A percentile compares a stretch with the other conserved stretches of the same genome.
Evolutionary conservation across 305 asterid species (phyloP).

Genomic region (Ajuga reptans): DNA sequence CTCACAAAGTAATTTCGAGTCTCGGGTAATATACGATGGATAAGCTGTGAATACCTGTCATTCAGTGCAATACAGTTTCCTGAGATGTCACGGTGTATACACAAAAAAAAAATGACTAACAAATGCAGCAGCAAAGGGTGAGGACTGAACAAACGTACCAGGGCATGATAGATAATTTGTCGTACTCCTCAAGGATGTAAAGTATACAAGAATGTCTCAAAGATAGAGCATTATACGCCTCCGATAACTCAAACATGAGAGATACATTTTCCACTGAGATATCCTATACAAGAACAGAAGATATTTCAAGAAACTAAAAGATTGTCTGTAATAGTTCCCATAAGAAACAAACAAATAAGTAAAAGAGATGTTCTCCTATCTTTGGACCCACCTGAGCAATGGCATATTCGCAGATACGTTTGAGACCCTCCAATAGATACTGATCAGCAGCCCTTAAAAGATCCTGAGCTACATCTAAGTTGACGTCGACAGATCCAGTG

Average conservation of each 20-base stretch:
- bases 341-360: too few relatives aligned
- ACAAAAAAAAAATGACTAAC: not conserved
- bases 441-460: slow-evolving; percentile 95
- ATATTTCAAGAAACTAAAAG: slow-evolving; percentile 23
- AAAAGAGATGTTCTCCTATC: not conserved
- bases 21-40: slow-evolving; percentile 70
- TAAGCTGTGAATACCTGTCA: slow-evolving; percentile 68
- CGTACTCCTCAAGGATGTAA: slow-evolving; percentile 72
- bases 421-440: slow-evolving; percentile 93
- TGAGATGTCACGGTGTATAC: not conserved
- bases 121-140: not conserved
- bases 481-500: slow-evolving; percentile 85
- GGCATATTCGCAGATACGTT: slow-evolving; percentile 82
- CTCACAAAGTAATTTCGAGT: slow-evolving; percentile 67
- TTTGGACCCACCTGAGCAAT: slow-evolving; percentile 68
- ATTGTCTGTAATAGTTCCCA: not conserved
- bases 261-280: slow-evolving; percentile 75
- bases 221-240: slow-evolving; percentile 76
- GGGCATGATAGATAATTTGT: slow-evolving; percentile 53
- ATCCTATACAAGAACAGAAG: slow-evolving; percentile 43
- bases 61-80: not conserved
- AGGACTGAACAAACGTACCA: slow-evolving; percentile 44
- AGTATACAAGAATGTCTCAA: slow-evolving; percentile 74
- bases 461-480: slow-evolving; percentile 81
- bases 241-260: slow-evolving; percentile 84